Evolutionary conservation across 179 eudicot genomes (phyloP), one percentile per base, ranked within the genome.

Genomic region (Gypsophila paniculata): DNA sequence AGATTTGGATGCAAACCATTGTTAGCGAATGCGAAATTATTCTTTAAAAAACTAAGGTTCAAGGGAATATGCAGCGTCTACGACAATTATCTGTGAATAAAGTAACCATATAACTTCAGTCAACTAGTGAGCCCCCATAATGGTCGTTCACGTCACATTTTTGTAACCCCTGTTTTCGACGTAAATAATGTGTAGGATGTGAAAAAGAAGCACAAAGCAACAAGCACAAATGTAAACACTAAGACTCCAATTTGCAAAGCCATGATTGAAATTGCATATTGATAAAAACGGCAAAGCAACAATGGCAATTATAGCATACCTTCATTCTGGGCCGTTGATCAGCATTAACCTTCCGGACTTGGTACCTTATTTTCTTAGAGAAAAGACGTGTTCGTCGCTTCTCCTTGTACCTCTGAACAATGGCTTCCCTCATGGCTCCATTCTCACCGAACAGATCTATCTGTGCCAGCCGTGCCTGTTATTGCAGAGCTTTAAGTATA

Each of bases 251-350:
- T 61, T 17, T 34, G 48, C 51, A 46, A 3, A 29, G 39, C 22
- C 23, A 15, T 9, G 29, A 51, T 42, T 13, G 74, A 67, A 57
- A 72, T 54, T 66, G 71, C 54, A 61, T 15, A 75, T 54, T 60
- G 55, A 70, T 15, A 32, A 15, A 59, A 11, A 18, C 14, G 69
- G 22, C 39, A 72, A 63, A 64, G 61, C 61, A 69, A 68, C 44
- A 49, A 25, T 8, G 15, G 57, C 61, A 69, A 68, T 25, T 25
- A 25, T 8, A 8, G 57, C 68, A 61, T 86, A 91, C 97, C 97
- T 94, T 94, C 87, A 86, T 88, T 84, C 99, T 79, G 19, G 93
- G 97, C 32, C 97, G 85, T 78, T 82, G 86, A 84, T 93, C 97
- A 19, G 97, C 97, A 62, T 90, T 90, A 74, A 94, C 91, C 89